phyloP scores from a whole-genome alignment of 2,329 filamentous ascomycete genomes.

The Monilinia fructigena region DNA sequence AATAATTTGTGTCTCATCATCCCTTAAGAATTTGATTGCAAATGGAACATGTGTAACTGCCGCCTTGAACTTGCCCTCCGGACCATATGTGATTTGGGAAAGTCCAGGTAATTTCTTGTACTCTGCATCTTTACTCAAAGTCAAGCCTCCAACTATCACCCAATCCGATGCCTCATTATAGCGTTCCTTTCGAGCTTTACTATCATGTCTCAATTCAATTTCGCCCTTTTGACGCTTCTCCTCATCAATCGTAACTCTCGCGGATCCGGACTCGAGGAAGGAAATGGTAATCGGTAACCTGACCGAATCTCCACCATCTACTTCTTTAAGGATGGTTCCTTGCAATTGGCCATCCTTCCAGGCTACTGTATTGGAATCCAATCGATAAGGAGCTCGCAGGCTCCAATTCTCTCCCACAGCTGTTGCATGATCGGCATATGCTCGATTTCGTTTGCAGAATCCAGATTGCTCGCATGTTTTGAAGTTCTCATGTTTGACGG shows the following conservation, averaged over 20 bases:
- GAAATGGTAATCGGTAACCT: conserved; percentile 80
- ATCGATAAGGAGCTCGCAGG: conserved; percentile 68
- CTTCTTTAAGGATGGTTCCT: conserved; percentile 77
- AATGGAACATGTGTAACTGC: conserved; percentile 83
- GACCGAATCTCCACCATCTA: conserved; percentile 67
- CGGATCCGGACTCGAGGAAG: conserved; percentile 86
- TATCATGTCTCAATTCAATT: conserved; percentile 82
- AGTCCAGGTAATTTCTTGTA: conserved; percentile 65
- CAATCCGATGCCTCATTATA: conserved; percentile 91
- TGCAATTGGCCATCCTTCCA: conserved; percentile 79
- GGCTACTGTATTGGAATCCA: conserved; percentile 68
- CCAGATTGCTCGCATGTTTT: conserved; percentile 95
- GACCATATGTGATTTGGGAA: conserved; percentile 77
- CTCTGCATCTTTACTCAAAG: conserved; percentile 68
- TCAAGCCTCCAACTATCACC: conserved; percentile 79
- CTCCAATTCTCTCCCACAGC: conserved; percentile 64
- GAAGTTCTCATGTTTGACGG: conserved; percentile 95
- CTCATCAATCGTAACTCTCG: conserved; percentile 86
- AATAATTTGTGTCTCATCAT: conserved; percentile 77
- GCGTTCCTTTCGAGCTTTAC: conserved; percentile 81
- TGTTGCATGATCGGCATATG: conserved; percentile 75
- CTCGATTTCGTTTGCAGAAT: conserved; percentile 94
- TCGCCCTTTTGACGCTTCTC: conserved; percentile 85
- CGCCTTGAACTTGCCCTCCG: conserved; percentile 72
- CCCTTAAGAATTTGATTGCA: conserved; percentile 79